A percentile compares a stretch with the other conserved stretches of the same genome.
Conservation (phyloP, 768 basidiomycete genomes). For the Trichaptum fuscoviolaceum region DNA sequence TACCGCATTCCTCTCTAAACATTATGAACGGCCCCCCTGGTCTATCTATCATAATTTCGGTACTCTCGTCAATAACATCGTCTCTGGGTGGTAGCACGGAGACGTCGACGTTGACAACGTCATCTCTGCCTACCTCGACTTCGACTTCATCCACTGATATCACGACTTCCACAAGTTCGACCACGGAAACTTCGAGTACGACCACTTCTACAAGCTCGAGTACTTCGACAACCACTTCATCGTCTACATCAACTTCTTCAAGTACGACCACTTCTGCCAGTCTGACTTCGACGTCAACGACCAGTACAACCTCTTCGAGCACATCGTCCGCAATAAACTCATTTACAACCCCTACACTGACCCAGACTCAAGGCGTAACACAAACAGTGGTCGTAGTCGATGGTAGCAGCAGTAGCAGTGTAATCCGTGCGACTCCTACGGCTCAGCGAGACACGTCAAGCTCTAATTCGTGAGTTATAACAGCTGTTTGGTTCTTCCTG, state of each 20-base stretch:
- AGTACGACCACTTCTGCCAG: background rate
- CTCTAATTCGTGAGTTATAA: background rate
- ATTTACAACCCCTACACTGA: background rate
- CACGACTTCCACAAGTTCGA: background rate
- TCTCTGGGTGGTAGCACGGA: too few relatives aligned
- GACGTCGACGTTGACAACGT: background rate
- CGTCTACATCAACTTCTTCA: background rate
- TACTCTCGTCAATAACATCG: too few relatives aligned
- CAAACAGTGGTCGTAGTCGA: background rate
- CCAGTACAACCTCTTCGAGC: background rate
- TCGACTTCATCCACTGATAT: background rate
- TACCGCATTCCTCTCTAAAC: too few relatives aligned
- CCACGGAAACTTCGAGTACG: background rate
- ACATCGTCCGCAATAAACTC: background rate
- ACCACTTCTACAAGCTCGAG: conserved; percentile 1
- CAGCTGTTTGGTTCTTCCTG: background rate
- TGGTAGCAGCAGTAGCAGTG: background rate
- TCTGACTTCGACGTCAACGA: background rate
- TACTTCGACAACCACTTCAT: background rate
- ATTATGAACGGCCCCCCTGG: too few relatives aligned
- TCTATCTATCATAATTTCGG: too few relatives aligned
- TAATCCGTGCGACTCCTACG: background rate
- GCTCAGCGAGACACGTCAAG: background rate
- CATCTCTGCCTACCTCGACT: background rate
- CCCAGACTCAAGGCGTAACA: background rate